phyloP scores from a whole-genome alignment of 768 basidiomycete species.

The Xanthoconium purpureum region DNA sequence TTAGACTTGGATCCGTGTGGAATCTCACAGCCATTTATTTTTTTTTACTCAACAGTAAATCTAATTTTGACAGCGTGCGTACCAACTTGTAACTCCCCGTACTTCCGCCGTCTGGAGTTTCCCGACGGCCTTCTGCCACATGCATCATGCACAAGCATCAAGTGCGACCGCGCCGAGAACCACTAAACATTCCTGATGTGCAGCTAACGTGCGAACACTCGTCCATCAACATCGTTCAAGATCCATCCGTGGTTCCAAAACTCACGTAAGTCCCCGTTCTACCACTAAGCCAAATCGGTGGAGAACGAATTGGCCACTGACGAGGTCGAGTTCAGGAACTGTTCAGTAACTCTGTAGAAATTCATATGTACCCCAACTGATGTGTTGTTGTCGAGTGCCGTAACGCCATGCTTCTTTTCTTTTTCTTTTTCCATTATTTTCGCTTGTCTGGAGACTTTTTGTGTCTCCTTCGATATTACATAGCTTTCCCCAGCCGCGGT shows the following conservation, averaged over 20 bases:
- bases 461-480: background rate
- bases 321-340: constrained; percentile 1
- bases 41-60: constrained; percentile 3
- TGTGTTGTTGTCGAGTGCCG: constrained; percentile 3
- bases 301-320: background rate
- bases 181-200: constrained; percentile 7
- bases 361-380: constrained; percentile 1
- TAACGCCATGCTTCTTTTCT: background rate
- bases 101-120: constrained; percentile 16
- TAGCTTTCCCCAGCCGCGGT: constrained; percentile 3
- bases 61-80: constrained; percentile 26
- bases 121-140: constrained; percentile 5
- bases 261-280: constrained; percentile 18
- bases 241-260: background rate
- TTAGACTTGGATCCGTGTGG: constrained; percentile 14
- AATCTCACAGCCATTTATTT: constrained; percentile 10
- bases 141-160: constrained; percentile 5
- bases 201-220: constrained; percentile 13
- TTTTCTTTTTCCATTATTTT: background rate
- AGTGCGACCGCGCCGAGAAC: constrained; percentile 13
- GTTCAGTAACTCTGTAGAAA: background rate
- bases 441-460: background rate
- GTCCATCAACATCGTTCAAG: background rate
- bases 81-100: constrained; percentile 1
- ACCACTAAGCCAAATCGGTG: background rate